Percentiles rank a stretch among this genome's conserved stretches.
Evolutionary conservation across 352 stramenopile genomes (phyloP).

Genomic region (Blastocystis sp.): DNA sequence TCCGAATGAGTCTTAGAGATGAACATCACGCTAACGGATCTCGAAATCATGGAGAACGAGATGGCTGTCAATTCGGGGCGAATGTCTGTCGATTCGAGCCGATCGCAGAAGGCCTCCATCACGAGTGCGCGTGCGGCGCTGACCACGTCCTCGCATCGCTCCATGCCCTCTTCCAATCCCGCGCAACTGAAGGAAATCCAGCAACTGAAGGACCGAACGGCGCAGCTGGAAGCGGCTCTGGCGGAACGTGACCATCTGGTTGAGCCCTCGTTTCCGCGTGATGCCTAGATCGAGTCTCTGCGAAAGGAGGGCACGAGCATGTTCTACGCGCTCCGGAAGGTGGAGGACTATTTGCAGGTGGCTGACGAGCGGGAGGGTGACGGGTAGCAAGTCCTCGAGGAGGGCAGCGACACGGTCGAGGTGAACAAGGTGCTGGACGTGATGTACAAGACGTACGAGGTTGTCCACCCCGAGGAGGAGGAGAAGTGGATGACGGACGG

Average conservation of each 20-base stretch:
- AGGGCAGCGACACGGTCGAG: constrained; percentile 1
- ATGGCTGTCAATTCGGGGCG: constrained; percentile 20
- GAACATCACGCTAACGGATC: neutral
- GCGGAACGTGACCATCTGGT: constrained; percentile 13
- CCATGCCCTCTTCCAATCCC: neutral
- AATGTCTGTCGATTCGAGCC: neutral
- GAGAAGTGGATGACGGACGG: constrained; percentile 58
- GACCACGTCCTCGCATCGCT: neutral
- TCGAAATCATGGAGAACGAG: constrained; percentile 19
- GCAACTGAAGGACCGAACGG: neutral
- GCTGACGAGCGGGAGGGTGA: neutral
- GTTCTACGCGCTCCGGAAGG: constrained; percentile 47
- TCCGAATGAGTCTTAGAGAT: neutral
- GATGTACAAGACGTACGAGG: constrained; percentile 39
- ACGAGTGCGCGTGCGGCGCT: neutral
- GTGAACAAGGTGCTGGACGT: constrained; percentile 32
- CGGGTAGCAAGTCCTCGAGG: constrained; percentile 1
- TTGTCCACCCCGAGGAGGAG: constrained; percentile 32
- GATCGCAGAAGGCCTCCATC: neutral
- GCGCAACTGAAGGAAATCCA: neutral
- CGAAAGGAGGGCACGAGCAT: constrained; percentile 48
- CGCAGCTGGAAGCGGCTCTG: neutral
- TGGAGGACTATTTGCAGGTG: constrained; percentile 22
- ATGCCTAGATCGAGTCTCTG: constrained; percentile 31
- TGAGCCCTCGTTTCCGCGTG: neutral